Evolutionary conservation across 2,329 filamentous ascomycete genomes (phyloP), one percentile per base, ranked within the genome.

Genomic region (Myrmaecium sp.): DNA sequence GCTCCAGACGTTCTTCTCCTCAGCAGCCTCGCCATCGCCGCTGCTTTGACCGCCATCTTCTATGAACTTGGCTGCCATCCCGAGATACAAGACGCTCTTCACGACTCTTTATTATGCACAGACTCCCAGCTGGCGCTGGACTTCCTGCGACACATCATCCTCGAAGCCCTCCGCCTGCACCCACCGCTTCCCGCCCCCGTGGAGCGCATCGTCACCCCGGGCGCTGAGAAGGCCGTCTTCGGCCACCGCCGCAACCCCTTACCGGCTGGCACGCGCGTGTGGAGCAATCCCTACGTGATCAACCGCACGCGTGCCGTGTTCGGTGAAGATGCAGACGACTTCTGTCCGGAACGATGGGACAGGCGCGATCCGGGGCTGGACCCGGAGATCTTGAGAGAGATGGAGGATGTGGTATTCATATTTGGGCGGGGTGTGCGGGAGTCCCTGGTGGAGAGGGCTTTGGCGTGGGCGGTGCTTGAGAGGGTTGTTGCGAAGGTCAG

Each of bases 41-140:
- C 40, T 5, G 30, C 36, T 5, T 26, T 44, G 6, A 34, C 30
- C 21, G 42, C 41, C 25, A 31, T 27, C 3, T 31, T 41, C 27
- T 41, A 38, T 17, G 36, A 42, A 21, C 32, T 44, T 4, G 35
- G 38, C 10, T 26, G 40, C 13, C 27, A 39, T 15, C 34, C 39
- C n/a, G 15, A 15, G 5, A 32, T 30, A 2, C 42, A 36, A 35
- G 24, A 21, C 6, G 38, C 35, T 21, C 31, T 42, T 14, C 19
- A 9, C 10, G 6, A 12, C 19, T 13, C 8, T 15, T n/a, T 1
- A 9, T 16, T 19, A 19, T 4, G 17, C 10, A 25, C n/a, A n/a
- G 5, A 5, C 14, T 20, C 4, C 5, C 16, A 11, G 6, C 15
- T 26, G 14, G 7, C 5, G 3, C 5, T 4, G 13, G 11, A 17